Conservation (phyloP, 192 early-diverging fungal species). For the Podila verticillata region DNA sequence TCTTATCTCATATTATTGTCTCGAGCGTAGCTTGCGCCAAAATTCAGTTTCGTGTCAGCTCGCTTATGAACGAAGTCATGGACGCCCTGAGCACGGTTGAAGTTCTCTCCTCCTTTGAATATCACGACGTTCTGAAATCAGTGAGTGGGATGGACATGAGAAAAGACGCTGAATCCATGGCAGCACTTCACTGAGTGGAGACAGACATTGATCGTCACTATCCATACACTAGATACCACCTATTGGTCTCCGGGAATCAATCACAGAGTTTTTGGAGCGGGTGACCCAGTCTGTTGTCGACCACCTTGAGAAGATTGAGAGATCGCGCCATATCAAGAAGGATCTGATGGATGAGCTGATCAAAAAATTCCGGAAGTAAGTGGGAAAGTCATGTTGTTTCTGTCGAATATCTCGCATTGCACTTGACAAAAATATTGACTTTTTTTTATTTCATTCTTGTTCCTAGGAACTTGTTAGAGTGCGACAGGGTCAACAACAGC, state of each 20-base stretch:
- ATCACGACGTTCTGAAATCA: conserved; percentile 16
- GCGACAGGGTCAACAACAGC: conserved; percentile 16
- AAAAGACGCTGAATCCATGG: neutral
- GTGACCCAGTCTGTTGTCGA: conserved; percentile 9
- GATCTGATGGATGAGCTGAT: conserved; percentile 21
- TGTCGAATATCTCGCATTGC: neutral
- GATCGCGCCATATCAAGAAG: conserved; percentile 20
- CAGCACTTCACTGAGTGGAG: neutral
- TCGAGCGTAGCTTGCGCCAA: conserved; percentile 14
- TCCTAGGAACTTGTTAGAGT: conserved; percentile 40
- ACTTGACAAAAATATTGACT: neutral
- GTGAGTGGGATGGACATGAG: conserved; percentile 4
- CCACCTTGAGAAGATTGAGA: conserved; percentile 7
- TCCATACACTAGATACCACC: conserved; percentile 12
- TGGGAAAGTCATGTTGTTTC: neutral
- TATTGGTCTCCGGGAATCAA: conserved; percentile 24
- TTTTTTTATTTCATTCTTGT: neutral
- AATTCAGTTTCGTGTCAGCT: conserved; percentile 39
- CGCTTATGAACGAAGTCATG: conserved; percentile 30
- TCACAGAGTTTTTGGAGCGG: conserved; percentile 20
- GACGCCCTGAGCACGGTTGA: conserved; percentile 33
- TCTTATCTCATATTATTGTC: no score
- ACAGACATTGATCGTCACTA: neutral
- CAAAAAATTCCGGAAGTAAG: conserved; percentile 15
- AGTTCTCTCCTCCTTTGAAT: conserved; percentile 18